Base-by-base conservation (phyloP, 306 rosid species). In the Crotalaria pallida region DNA sequence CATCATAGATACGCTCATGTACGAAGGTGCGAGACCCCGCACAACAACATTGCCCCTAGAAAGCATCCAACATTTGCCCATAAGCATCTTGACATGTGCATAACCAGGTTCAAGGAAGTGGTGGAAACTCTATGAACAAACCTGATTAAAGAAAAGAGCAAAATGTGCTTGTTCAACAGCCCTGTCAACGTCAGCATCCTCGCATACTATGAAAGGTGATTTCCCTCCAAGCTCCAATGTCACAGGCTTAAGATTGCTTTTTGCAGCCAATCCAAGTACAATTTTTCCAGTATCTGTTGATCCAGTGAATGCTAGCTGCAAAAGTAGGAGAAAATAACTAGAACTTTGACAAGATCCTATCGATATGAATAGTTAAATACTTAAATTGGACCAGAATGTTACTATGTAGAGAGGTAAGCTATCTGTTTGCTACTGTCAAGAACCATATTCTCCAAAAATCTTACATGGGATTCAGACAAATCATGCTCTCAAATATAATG, bases 191-290 rank as follows among this genome's bases (percentile, higher is more conserved):
- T 93, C 96, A 66, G 96, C 97, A 48, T 90, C 98, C 51, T 93
- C 92, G 0, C 77, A 93, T 49, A 93, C 79, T 17, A 93, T 88
- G 87, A 93, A 90, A 73, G 98, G 98, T 2, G 98, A 93, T 77
- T 93, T 93, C 61, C 98, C 97, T 66, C 98, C 98, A 2, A 93
- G 97, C 84, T 93, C 98, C 59, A 93, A 78, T 41, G 98, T 90
- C 65, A 88, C 92, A 2, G 92, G 88, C 81, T 93, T 93, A 27
- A 93, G 91, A 74, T 93, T 93, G 86, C 98, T 93, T 72, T 65
- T 85, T 33, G 97, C 90, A 57, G 98, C 96, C 79, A 90, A 76
- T 80, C 80, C 88, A 23, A 85, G 91, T 31, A 93, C 81, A 60
- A 77, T 7, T 71, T 88, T 88, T 50, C 98, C 98, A 0, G 97